Conservation (phyloP, 2,329 filamentous ascomycete species). For the Phaeosphaeriaceae sp. region DNA sequence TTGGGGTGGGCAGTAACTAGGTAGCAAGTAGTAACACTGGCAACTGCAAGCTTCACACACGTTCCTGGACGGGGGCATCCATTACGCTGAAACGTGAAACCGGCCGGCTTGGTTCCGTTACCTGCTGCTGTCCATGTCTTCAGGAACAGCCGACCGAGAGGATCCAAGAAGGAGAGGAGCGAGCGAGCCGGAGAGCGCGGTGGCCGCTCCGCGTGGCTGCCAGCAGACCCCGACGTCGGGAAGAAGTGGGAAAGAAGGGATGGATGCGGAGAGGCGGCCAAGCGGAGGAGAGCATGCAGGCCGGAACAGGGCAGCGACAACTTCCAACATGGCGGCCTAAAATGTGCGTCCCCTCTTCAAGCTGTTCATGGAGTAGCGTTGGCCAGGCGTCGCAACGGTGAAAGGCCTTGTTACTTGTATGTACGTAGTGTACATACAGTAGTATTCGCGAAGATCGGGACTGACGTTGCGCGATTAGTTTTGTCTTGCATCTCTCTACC, state of each 20-base stretch:
- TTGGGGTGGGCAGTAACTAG: background rate
- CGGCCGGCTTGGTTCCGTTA: conserved; percentile 13
- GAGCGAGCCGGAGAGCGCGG: conserved; percentile 7
- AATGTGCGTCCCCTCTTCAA: conserved; percentile 12
- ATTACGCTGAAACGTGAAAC: conserved; percentile 28
- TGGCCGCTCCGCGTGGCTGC: conserved; percentile 17
- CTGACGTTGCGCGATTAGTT: conserved; percentile 41
- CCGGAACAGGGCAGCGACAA: conserved; percentile 23
- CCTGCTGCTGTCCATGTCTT: background rate
- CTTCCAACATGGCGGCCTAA: conserved; percentile 33
- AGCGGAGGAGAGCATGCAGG: conserved; percentile 18
- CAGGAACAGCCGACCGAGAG: conserved; percentile 22
- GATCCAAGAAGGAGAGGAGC: conserved; percentile 2
- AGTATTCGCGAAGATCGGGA: conserved; percentile 44
- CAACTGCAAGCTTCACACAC: conserved; percentile 29
- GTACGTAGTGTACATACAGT: no score
- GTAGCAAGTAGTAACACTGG: conserved; percentile 22
- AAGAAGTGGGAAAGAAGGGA: background rate
- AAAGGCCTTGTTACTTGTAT: conserved; percentile 17
- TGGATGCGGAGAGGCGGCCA: conserved; percentile 27
- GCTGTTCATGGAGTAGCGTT: conserved; percentile 21
- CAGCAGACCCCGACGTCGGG: conserved; percentile 25
- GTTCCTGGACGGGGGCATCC: conserved; percentile 40
- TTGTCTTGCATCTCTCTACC: no score
- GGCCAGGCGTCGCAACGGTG: conserved; percentile 2